Evolutionary conservation across 176 grass and related monocot species (phyloP).

Genomic region (Aegilops umbellulata): DNA sequence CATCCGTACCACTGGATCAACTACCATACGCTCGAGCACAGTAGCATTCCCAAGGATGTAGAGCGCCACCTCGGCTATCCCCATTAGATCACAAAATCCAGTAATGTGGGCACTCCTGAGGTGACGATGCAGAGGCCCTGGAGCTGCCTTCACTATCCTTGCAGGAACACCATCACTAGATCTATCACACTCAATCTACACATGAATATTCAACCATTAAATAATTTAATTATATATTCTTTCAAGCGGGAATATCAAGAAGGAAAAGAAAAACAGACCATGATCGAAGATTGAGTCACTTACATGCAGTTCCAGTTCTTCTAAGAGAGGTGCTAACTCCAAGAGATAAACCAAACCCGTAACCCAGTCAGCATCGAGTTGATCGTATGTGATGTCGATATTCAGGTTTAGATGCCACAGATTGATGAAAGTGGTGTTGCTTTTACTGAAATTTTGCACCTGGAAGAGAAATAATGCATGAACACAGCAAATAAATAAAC

Average conservation of each 20-base stretch:
- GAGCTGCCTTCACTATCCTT: too few species aligned
- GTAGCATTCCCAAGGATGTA: too few species aligned
- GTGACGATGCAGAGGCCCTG: too few species aligned
- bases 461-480: too few species aligned
- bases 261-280: background rate
- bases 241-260: background rate
- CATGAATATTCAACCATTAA: too few species aligned
- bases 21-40: too few species aligned
- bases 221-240: background rate
- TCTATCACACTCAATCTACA: too few species aligned
- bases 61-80: too few species aligned
- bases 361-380: background rate
- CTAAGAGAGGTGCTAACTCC: background rate
- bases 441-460: background rate
- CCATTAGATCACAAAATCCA: too few species aligned
- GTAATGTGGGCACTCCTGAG: too few species aligned
- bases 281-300: background rate
- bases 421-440: background rate
- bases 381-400: background rate
- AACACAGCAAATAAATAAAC: too few species aligned
- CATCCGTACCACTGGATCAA: background rate
- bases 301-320: background rate
- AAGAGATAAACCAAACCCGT: background rate
- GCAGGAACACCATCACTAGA: too few species aligned
- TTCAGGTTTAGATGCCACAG: background rate